phyloP scores from a whole-genome alignment of 495 filamentous ascomycete species.

The Aspergillus carlsbadensis region DNA sequence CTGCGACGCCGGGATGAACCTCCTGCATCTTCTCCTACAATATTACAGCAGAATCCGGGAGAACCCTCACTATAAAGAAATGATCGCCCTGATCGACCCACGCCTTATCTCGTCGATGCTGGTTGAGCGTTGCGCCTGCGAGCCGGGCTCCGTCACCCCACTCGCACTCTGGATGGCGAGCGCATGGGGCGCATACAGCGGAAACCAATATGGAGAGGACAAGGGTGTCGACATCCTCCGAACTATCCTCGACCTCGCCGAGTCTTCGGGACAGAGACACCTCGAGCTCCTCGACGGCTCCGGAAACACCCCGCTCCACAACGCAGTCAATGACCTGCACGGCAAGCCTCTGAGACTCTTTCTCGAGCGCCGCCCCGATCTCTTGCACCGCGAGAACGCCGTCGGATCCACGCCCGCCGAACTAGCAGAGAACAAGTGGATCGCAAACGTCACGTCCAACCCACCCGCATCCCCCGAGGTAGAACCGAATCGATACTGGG shows the following conservation, averaged over 20 bases:
- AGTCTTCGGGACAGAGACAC: conserved; percentile 46
- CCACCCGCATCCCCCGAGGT: conserved; percentile 6
- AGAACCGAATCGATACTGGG: neutral
- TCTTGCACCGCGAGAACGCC: conserved; percentile 67
- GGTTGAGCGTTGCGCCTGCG: conserved; percentile 38
- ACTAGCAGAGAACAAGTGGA: conserved; percentile 55
- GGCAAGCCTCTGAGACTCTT: conserved; percentile 43
- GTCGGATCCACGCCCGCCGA: conserved; percentile 69
- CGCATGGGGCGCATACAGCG: neutral
- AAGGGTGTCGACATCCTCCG: neutral
- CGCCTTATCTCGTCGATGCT: conserved; percentile 45
- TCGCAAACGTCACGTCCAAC: conserved; percentile 29
- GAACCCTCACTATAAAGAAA: conserved; percentile 28
- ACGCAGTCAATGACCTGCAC: conserved; percentile 41
- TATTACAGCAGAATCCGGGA: neutral
- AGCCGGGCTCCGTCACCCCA: conserved; percentile 49
- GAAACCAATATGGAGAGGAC: neutral
- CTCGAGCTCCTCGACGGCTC: conserved; percentile 62
- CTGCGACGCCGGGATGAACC: conserved; percentile 52
- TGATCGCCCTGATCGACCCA: conserved; percentile 55
- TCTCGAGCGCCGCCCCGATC: conserved; percentile 52
- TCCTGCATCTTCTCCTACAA: conserved; percentile 56
- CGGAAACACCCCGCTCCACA: conserved; percentile 66
- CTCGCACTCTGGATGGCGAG: conserved; percentile 37
- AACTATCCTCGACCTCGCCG: conserved; percentile 44